Percentiles rank a stretch among this genome's conserved stretches.
Evolutionary conservation across 495 filamentous ascomycete genomes (phyloP).

Genomic region (Podospora tetraspora): DNA sequence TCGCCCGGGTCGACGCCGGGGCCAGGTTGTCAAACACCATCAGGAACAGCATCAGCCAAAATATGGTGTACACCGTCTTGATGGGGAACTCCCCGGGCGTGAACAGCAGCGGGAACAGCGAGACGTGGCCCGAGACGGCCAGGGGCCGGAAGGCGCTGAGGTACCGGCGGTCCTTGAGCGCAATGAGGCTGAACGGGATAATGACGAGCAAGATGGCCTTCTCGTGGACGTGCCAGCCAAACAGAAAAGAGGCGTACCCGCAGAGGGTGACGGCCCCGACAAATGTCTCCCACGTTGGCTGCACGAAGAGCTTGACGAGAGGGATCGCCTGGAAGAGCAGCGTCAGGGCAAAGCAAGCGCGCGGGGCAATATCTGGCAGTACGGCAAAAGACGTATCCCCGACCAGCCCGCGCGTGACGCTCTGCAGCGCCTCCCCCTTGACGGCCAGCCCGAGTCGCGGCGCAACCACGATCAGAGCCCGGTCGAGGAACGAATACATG

Average conservation of each 20-base stretch:
- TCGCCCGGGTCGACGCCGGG: conserved; percentile 65
- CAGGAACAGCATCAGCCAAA: conserved; percentile 84
- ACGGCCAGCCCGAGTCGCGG: conserved; percentile 70
- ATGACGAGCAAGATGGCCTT: conserved; percentile 94
- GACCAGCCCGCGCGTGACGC: conserved; percentile 86
- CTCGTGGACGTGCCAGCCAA: conserved; percentile 98
- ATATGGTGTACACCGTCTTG: conserved; percentile 88
- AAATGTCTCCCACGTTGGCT: conserved; percentile 81
- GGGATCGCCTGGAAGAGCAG: conserved; percentile 76
- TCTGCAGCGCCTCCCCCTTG: conserved; percentile 68
- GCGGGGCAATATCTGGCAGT: conserved; percentile 77
- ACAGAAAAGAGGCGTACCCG: conserved; percentile 92
- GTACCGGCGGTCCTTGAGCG: conserved; percentile 85
- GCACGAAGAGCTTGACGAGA: conserved; percentile 73
- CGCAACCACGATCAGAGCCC: conserved; percentile 76
- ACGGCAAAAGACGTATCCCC: conserved; percentile 95
- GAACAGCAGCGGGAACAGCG: conserved; percentile 89
- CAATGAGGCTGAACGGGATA: conserved; percentile 91
- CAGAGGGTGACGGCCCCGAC: conserved; percentile 88
- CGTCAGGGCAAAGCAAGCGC: conserved; percentile 75
- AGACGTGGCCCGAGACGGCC: conserved; percentile 89
- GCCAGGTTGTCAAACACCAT: conserved; percentile 80
- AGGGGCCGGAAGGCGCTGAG: conserved; percentile 88
- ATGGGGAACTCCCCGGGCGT: conserved; percentile 87
- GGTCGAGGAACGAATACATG: conserved; percentile 87